Base-by-base conservation (phyloP, 305 asterid species). In the Fraxinus angustifolia region DNA sequence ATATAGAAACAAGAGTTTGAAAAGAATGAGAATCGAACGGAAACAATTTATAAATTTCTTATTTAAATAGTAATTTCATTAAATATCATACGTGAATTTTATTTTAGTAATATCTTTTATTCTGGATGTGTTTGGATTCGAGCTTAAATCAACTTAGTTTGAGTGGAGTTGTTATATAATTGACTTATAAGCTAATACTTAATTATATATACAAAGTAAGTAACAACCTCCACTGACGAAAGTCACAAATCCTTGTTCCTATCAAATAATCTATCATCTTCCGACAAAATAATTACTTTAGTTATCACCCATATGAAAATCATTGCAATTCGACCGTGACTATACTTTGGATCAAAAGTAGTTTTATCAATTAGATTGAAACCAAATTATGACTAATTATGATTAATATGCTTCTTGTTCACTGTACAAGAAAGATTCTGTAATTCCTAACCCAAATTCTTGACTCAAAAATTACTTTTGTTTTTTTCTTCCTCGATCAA, bases 221-320 rank as follows among this genome's bases (percentile, higher is more conserved):
- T 40, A 40, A 42, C 70, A 8, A 56, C n/a, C 53, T 35, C 33
- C 45, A 23, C 73, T 67, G 14, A 42, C 14, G 16, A 40, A 83
- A 67, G 31, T 12, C 56, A 12, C 56, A 45, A 60, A 60, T 8
- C 70, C 30, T 60, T 21, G 70, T 60, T 62, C 72, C 28, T 23
- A 8, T 21, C 34, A 62, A 62, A 62, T 62, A 23, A 23, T 73
- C 36, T 8, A 56, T 58, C 65, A 6, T 23, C 34, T 79, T 77
- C n/a, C 23, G 8, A 80, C 80, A 77, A 40, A 72, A 71, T 72
- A 60, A 81, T 77, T 72, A 62, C 72, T 21, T 60, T 8, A 60
- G 33, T 77, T 33, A 23, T 62, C 28, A 34, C 67, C 79, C 79
- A 19, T 40, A 50, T 11, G n/a, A 14, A 8, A 83, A 56, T 75